Percentiles rank a stretch among this genome's conserved stretches.
Conservation (phyloP, 768 basidiomycete genomes). For the Mycena chlorophos region DNA sequence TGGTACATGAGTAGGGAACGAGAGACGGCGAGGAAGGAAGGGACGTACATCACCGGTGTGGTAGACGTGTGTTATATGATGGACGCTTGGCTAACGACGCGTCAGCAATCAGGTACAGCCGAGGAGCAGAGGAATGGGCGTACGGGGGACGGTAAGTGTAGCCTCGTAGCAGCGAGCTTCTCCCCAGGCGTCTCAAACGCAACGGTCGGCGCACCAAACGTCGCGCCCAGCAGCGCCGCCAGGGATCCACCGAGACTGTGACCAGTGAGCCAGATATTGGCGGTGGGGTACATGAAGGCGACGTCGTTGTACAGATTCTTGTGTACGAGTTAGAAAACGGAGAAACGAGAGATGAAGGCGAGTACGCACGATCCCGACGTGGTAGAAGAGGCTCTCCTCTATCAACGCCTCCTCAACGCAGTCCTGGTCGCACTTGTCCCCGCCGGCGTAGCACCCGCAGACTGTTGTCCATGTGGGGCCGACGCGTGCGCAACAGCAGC, state of each 20-base stretch:
- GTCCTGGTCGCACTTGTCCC: conserved; percentile 73
- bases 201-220: conserved; percentile 92
- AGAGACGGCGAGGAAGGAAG: background rate
- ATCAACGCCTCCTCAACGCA: conserved; percentile 79
- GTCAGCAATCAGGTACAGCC: background rate
- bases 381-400: conserved; percentile 86
- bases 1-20: background rate
- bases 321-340: background rate
- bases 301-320: conserved; percentile 94
- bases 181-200: conserved; percentile 87
- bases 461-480: conserved; percentile 93
- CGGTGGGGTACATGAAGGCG: conserved; percentile 83
- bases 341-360: background rate
- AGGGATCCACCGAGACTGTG: conserved; percentile 88
- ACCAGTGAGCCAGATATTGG: conserved; percentile 87
- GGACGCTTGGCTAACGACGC: conserved; percentile 56
- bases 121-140: conserved; percentile 22
- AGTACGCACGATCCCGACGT: conserved; percentile 71
- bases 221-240: conserved; percentile 79
- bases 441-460: conserved; percentile 80
- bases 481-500: conserved; percentile 95
- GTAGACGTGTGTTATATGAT: conserved; percentile 84
- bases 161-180: conserved; percentile 63
- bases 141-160: conserved; percentile 88
- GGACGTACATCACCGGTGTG: conserved; percentile 77